These are phyloP conservation scores for Oryza glaberrima DNA, from an alignment of 176 grass and related monocot species.

Conservation along the genomic window DNA sequence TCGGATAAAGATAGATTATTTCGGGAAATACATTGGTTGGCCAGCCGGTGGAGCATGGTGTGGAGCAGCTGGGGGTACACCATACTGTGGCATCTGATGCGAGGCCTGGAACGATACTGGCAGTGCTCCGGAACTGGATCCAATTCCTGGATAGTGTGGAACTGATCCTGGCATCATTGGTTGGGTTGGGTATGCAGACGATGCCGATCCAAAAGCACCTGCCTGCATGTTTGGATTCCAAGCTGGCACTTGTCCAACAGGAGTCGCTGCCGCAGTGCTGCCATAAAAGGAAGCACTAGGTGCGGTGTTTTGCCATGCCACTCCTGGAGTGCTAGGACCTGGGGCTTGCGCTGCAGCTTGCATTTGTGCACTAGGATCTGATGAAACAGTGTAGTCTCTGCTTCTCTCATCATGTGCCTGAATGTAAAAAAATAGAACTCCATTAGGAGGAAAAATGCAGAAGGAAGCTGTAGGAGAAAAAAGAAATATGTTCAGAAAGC, in stretches of 20 bases:
- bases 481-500: slow-evolving; percentile 37
- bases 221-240: slow-evolving; percentile 74
- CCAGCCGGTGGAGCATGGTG: slow-evolving; percentile 35
- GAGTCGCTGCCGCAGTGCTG: slow-evolving; percentile 38
- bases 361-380: slow-evolving; percentile 44
- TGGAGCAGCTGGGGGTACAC: slow-evolving; percentile 34
- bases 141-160: slow-evolving; percentile 45
- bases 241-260: slow-evolving; percentile 52
- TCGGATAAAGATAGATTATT: slow-evolving; percentile 35
- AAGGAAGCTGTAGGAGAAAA: not conserved
- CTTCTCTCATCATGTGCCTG: slow-evolving; percentile 86
- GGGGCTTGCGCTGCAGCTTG: slow-evolving; percentile 51
- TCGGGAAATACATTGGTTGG: slow-evolving; percentile 48
- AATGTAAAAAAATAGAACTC: slow-evolving; percentile 23
- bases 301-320: slow-evolving; percentile 63
- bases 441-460: slow-evolving; percentile 20
- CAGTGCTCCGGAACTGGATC: slow-evolving; percentile 37
- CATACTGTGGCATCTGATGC: slow-evolving; percentile 56
- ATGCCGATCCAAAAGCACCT: slow-evolving; percentile 46
- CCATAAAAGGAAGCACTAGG: slow-evolving; percentile 52
- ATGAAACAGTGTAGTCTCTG: slow-evolving; percentile 79
- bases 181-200: slow-evolving; percentile 45
- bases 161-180: slow-evolving; percentile 38
- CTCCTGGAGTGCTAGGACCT: slow-evolving; percentile 34
- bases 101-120: slow-evolving; percentile 45